Base-by-base conservation (phyloP, 2,329 filamentous ascomycete species). In the Cladophialophora carrionii region DNA sequence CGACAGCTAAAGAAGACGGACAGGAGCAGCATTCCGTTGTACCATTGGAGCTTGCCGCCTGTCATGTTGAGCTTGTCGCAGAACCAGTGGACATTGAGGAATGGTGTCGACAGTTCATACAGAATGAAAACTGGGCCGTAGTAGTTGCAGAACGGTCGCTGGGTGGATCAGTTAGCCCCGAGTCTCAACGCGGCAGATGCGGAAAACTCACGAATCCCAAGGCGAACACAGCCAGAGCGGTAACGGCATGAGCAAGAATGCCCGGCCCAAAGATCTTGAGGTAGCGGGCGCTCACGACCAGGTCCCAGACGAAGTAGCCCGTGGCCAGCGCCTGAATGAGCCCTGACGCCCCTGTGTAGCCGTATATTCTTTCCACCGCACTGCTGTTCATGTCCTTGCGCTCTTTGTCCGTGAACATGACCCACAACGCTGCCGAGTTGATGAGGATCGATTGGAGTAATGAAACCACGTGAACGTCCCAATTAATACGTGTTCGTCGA, bases 21-120 rank as follows among this genome's bases (percentile, higher is more conserved):
- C 56, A 88, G 82, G 12, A 88, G 81, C 20, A 83, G 64, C 73
- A 87, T 84, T 71, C 86, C 86, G 72, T 88, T 88, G 73, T 87
- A 83, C 77, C 86, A 85, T 73, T 89, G 87, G 26, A 85, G 74
- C 57, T 78, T 81, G 57, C 82, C 84, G 59, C 87, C 87, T 4
- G 87, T 89, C 77, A 88, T 83, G 74, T 84, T 82, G 74, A 88
- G 79, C 77, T 89, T 89, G 74, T 89, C 87, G 73, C 85, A 85
- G 79, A 89, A 88, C 87, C 87, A 89, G 78, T 89, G 87, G 73
- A 88, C 84, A 75, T 89, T 89, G 68, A 88, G 80, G 75, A 88
- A 88, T 8, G 87, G 87, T 67, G 82, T 84, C 48, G 85, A 87
- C 69, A 89, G 84, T 73, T 89, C 87, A 78, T 88, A 89, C 70